A percentile compares a stretch with the other conserved stretches of the same genome.
Evolutionary conservation across 352 stramenopile species (phyloP).

Genomic region (Phytopythium vexans): DNA sequence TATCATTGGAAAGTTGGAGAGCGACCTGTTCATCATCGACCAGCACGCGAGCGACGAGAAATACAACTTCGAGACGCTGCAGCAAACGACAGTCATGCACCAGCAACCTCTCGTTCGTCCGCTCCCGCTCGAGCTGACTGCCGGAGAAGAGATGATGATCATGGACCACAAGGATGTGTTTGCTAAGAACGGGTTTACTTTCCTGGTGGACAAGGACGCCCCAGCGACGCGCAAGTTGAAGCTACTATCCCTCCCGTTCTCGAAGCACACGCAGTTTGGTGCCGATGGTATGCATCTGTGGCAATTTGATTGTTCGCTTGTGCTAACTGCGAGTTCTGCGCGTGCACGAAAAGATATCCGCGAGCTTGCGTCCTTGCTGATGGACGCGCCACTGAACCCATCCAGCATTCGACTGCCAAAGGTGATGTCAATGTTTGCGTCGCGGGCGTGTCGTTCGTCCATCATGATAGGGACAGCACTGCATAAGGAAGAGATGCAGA

Average conservation of each 20-base stretch:
- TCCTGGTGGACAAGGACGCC: conserved; percentile 45
- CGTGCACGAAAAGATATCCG: conserved; percentile 66
- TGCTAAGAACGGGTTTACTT: conserved; percentile 93
- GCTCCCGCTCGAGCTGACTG: conserved; percentile 89
- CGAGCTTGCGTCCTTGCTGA: conserved; percentile 83
- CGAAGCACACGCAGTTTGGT: conserved; percentile 85
- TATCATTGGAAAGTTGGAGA: conserved; percentile 89
- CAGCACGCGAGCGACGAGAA: conserved; percentile 98
- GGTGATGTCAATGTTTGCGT: conserved; percentile 96
- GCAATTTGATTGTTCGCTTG: neutral
- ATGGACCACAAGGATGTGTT: conserved; percentile 94
- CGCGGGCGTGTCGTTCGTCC: conserved; percentile 90
- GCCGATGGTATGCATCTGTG: conserved; percentile 40
- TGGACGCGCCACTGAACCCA: conserved; percentile 53
- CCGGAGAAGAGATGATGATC: conserved; percentile 93
- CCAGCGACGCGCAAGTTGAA: conserved; percentile 58
- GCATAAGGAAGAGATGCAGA: conserved; percentile 90
- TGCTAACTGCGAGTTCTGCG: conserved; percentile 2
- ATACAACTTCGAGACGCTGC: conserved; percentile 71
- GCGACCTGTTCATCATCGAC: conserved; percentile 98
- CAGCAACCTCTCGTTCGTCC: conserved; percentile 94
- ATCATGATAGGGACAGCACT: conserved; percentile 97
- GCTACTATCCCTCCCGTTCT: conserved; percentile 83
- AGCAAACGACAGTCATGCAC: conserved; percentile 90
- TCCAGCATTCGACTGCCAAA: conserved; percentile 89